A percentile compares a stretch with the other conserved stretches of the same genome.
Conservation (phyloP, 208 protist genomes). For the Histomonas meleagridis region DNA sequence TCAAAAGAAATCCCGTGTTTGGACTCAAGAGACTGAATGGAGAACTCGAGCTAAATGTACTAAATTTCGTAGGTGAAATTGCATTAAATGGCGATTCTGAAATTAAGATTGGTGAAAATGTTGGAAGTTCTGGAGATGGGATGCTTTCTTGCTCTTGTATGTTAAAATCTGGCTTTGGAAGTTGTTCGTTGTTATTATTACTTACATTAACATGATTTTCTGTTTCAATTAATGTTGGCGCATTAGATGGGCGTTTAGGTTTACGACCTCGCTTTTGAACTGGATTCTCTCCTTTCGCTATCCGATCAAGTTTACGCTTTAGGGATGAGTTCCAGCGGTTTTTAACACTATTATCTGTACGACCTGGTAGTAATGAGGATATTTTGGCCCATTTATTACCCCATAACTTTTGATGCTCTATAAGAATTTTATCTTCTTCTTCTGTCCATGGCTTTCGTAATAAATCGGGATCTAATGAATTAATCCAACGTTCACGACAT, state of each 20-base stretch:
- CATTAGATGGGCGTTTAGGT: neutral
- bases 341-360: neutral
- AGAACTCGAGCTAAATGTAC: no score
- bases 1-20: no score
- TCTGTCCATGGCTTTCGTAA: neutral
- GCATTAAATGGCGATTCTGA: constrained; percentile 6
- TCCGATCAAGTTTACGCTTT: neutral
- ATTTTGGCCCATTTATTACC: neutral
- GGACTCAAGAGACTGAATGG: no score
- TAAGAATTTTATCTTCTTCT: constrained; percentile 21
- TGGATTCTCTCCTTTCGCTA: neutral
- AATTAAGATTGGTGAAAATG: neutral
- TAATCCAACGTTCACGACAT: constrained; percentile 18
- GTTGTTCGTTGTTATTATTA: neutral
- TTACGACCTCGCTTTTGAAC: neutral
- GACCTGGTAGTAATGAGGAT: neutral
- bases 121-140: neutral
- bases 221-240: neutral
- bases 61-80: no score
- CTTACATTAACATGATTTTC: no score
- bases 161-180: constrained; percentile 2
- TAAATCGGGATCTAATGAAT: neutral
- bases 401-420: neutral
- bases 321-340: neutral
- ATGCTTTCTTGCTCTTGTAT: neutral